Evolutionary conservation across 768 basidiomycete species (phyloP), one percentile per base, ranked within the genome.

Genomic region (Psilocybe sp.): DNA sequence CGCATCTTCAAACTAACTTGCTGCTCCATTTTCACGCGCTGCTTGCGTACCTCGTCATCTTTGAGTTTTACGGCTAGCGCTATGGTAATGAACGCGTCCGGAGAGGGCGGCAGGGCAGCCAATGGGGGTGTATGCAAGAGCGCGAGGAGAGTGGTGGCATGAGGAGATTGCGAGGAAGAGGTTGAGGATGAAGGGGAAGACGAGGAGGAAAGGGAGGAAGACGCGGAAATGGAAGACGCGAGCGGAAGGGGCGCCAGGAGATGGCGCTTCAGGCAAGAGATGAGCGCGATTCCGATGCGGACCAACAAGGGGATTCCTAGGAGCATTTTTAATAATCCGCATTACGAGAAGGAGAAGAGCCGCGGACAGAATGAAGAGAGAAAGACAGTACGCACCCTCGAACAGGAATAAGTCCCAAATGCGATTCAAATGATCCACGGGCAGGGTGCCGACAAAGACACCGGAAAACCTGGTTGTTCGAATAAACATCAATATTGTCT

Each of bases 321-420:
- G 5, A 38, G 1, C 11, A 2, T 13, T 5, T 44, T 40, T 10
- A 40, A 6, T 44, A 36, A 7, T 44, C n/a, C 16, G 6, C 11
- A 35, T 15, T 6, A 16, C 9, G n/a, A 16, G 9, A 34, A n/a
- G 18, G 11, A 12, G 8, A 37, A 44, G n/a, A n/a, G n/a, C n/a
- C n/a, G n/a, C n/a, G n/a, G n/a, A n/a, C n/a, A n/a, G n/a, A n/a
- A n/a, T n/a, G n/a, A n/a, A n/a, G n/a, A n/a, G n/a, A n/a, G 9
- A 19, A 14, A 18, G 2, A 1, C 33, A 2, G 7, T 28, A 51
- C 71, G 20, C 62, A 89, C 89, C 90, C 68, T 92, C 90, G 54
- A 77, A 88, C 15, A 92, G 65, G 61, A 92, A 92, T 2, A 92
- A 61, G 60, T 92, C 91, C 90, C 91, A 92, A 11, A 90, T 76